Conservation (phyloP, 1,284 basidiomycete species). For the Pterulicium gracile region DNA sequence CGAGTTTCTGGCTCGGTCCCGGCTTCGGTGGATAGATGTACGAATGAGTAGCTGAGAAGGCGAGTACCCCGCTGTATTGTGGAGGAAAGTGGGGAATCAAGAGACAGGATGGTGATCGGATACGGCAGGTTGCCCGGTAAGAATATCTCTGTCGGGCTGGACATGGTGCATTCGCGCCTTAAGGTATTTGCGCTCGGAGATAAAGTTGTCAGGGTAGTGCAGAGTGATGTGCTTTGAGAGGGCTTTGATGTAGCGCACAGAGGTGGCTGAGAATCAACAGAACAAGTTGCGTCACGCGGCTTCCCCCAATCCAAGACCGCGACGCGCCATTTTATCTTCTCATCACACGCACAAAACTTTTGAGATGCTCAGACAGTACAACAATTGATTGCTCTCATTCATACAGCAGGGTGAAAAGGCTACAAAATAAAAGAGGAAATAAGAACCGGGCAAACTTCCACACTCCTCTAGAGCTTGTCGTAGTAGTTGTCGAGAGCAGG, state of each 20-base stretch:
- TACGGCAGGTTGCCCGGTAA: slow-evolving; percentile 67
- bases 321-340: no score
- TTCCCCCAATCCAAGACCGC: no score
- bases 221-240: no score
- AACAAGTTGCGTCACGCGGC: no score
- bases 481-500: slow-evolving; percentile 83
- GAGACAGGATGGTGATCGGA: slow-evolving; percentile 65
- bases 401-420: background rate
- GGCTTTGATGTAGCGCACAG: no score
- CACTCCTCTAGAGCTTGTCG: slow-evolving; percentile 67
- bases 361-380: background rate
- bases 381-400: no score
- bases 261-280: no score
- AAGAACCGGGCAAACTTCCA: background rate
- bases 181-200: no score
- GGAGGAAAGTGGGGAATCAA: slow-evolving; percentile 37
- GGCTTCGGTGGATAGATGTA: slow-evolving; percentile 30
- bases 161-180: background rate
- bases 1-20: slow-evolving; percentile 49
- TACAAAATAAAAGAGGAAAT: background rate
- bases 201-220: no score
- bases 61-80: slow-evolving; percentile 57
- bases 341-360: no score
- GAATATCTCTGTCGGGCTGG: slow-evolving; percentile 46
- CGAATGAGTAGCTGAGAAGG: slow-evolving; percentile 74